Conservation (phyloP, 257 asterid genomes). For the Solanum virginianum region DNA sequence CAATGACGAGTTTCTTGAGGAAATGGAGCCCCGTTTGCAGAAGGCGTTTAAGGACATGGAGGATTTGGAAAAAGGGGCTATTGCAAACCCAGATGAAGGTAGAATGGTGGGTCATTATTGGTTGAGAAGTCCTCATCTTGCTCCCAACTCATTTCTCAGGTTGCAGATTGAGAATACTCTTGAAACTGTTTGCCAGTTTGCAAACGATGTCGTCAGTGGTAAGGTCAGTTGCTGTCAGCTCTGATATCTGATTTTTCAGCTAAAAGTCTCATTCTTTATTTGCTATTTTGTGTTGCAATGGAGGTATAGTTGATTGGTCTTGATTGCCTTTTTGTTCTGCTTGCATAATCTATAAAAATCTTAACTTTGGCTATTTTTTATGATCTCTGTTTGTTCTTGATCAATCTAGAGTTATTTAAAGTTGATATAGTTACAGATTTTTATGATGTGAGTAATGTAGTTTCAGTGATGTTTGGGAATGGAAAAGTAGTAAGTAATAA, state of each 20-base stretch:
- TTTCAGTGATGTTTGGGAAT: background rate
- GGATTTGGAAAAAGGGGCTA: slow-evolving; percentile 86
- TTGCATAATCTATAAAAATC: background rate
- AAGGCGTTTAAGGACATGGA: slow-evolving; percentile 72
- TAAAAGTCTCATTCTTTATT: background rate
- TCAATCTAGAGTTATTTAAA: background rate
- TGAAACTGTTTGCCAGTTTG: slow-evolving; percentile 54
- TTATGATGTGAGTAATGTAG: background rate
- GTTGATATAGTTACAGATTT: background rate
- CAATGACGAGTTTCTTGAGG: slow-evolving; percentile 50
- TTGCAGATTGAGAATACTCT: slow-evolving; percentile 63
- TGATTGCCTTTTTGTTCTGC: background rate
- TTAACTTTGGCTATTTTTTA: background rate
- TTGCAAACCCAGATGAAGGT: slow-evolving; percentile 95
- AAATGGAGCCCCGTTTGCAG: slow-evolving; percentile 78
- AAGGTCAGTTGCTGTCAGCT: slow-evolving; percentile 44
- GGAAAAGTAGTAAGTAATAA: background rate
- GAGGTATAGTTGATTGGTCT: background rate
- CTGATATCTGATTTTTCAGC: background rate
- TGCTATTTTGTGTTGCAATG: background rate
- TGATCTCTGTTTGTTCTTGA: background rate
- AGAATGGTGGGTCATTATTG: slow-evolving; percentile 99
- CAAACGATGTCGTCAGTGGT: slow-evolving; percentile 83
- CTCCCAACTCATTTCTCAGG: slow-evolving; percentile 56
- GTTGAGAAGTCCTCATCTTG: slow-evolving; percentile 69